A percentile compares a stretch with the other conserved stretches of the same genome.
Evolutionary conservation across 2,329 filamentous ascomycete genomes (phyloP).

Genomic region (Nothomitra cinnamomea): DNA sequence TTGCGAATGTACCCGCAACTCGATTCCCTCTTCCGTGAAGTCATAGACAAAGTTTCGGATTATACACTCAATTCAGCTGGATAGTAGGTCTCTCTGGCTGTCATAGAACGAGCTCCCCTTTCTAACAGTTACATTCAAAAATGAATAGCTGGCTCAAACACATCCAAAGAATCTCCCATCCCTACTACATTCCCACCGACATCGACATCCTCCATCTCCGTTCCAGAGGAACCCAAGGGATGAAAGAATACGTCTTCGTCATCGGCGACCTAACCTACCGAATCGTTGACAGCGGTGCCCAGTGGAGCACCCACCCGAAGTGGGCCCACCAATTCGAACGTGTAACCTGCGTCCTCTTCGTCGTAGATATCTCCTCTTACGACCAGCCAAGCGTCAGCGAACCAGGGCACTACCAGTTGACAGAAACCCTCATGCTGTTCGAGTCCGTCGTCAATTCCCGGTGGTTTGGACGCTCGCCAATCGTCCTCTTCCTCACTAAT

Average conservation of each 20-base stretch:
- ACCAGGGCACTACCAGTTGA: conserved; percentile 87
- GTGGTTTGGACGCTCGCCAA: conserved; percentile 68
- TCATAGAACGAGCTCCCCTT: too few species aligned
- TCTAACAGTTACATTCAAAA: too few species aligned
- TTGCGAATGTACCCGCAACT: too few species aligned
- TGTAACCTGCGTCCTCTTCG: conserved; percentile 78
- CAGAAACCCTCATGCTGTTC: conserved; percentile 74
- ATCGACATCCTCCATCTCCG: conserved; percentile 87
- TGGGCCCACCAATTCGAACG: conserved; percentile 97
- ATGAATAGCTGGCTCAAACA: conserved; percentile 82
- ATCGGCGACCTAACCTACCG: conserved; percentile 83
- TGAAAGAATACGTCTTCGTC: conserved; percentile 89
- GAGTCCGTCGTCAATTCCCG: conserved; percentile 74
- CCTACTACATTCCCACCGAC: conserved; percentile 72
- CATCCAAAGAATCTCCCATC: conserved; percentile 56
- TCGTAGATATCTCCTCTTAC: conserved; percentile 90
- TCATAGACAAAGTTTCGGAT: too few species aligned
- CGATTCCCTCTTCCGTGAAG: too few species aligned
- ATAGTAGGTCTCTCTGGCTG: too few species aligned
- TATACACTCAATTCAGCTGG: too few species aligned
- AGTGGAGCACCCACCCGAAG: conserved; percentile 87
- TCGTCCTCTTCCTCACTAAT: conserved; percentile 77
- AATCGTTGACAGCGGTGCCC: conserved; percentile 92
- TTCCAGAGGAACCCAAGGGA: conserved; percentile 82
- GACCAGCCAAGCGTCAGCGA: conserved; percentile 94